phyloP scores from a whole-genome alignment of 169 alveolate genomes.

The Theileria parva region DNA sequence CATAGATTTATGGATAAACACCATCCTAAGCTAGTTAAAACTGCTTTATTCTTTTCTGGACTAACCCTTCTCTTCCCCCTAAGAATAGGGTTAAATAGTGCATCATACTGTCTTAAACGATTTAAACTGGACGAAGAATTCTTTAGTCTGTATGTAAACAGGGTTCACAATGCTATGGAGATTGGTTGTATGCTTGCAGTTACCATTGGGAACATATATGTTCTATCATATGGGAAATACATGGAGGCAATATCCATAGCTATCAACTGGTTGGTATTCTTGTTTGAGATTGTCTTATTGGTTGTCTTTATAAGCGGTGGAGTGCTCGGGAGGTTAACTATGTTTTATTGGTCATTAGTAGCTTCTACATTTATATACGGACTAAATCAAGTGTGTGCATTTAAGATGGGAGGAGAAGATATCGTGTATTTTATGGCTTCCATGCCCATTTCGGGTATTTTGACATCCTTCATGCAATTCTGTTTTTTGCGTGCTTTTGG shows the following conservation, averaged over 20 bases:
- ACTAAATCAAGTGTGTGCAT: slow-evolving; percentile 13
- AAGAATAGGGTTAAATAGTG: slow-evolving; percentile 18
- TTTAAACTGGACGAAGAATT: slow-evolving; percentile 8
- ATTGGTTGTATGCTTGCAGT: background rate
- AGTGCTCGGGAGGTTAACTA: slow-evolving; percentile 3
- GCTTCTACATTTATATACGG: slow-evolving; percentile 13
- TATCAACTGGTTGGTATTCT: background rate
- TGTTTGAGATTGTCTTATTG: slow-evolving; percentile 1
- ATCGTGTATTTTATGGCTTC: slow-evolving; percentile 9
- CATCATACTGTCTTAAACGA: slow-evolving; percentile 4
- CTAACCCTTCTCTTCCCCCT: background rate
- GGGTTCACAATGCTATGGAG: slow-evolving; percentile 24
- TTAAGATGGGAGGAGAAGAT: slow-evolving; percentile 1
- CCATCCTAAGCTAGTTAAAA: background rate
- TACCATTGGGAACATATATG: slow-evolving; percentile 11
- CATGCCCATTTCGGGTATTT: slow-evolving; percentile 21
- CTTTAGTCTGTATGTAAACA: slow-evolving; percentile 3
- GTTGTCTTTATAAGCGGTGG: slow-evolving; percentile 7
- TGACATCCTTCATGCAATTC: slow-evolving; percentile 5
- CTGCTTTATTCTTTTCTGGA: slow-evolving; percentile 26
- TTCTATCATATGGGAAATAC: background rate
- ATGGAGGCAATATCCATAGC: slow-evolving; percentile 3
- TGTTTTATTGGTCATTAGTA: slow-evolving; percentile 20
- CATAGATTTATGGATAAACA: background rate
- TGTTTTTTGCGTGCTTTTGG: background rate